Evolutionary conservation across 495 filamentous ascomycete genomes (phyloP).

Genomic region (Physcia stellaris): DNA sequence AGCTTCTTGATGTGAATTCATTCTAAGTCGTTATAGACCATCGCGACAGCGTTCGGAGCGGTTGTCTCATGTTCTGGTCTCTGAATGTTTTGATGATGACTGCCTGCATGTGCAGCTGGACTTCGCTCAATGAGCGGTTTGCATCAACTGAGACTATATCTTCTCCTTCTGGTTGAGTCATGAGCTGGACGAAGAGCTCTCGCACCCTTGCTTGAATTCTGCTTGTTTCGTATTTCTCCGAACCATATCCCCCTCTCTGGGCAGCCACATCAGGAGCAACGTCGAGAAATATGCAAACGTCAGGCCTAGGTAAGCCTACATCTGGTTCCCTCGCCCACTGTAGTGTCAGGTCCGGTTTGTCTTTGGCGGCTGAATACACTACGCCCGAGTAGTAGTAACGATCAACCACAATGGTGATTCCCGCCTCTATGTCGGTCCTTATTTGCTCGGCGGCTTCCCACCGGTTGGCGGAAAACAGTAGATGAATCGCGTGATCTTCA

Average conservation of each 20-base stretch:
- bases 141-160: constrained; percentile 37
- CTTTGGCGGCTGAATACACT: constrained; percentile 91
- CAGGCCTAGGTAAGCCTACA: constrained; percentile 73
- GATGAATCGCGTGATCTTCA: constrained; percentile 86
- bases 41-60: constrained; percentile 18
- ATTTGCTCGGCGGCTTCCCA: constrained; percentile 76
- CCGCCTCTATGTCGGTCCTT: constrained; percentile 41
- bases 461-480: constrained; percentile 89
- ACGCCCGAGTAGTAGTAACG: constrained; percentile 89
- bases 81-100: constrained; percentile 37
- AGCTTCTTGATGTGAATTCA: too few species aligned
- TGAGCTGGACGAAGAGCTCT: constrained; percentile 46
- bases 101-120: constrained; percentile 44
- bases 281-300: constrained; percentile 77
- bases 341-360: constrained; percentile 52
- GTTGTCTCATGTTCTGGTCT: constrained; percentile 22
- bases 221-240: constrained; percentile 76
- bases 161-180: constrained; percentile 24
- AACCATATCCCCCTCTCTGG: constrained; percentile 69
- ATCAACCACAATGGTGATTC: constrained; percentile 71
- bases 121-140: constrained; percentile 35
- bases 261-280: constrained; percentile 59
- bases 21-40: too few species aligned
- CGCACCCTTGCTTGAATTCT: constrained; percentile 73
- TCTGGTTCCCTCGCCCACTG: constrained; percentile 75